Conservation (phyloP, 352 stramenopile genomes). For the Halophytophthora polymorphica region DNA sequence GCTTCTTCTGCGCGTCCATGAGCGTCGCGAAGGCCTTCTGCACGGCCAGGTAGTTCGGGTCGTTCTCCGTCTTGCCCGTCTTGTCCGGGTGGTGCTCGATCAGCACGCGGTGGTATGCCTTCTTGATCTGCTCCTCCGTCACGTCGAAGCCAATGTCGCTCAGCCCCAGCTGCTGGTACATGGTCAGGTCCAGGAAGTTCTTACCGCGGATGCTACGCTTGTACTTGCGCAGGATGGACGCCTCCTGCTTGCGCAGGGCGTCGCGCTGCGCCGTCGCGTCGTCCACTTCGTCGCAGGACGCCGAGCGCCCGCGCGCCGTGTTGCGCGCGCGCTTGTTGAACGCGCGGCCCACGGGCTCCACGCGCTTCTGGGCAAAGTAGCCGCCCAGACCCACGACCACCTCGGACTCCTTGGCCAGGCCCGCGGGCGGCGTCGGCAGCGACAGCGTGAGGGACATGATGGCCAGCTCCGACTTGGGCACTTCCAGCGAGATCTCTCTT, state of each 20-base stretch:
- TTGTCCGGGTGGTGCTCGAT: conserved; percentile 89
- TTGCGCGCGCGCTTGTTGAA: conserved; percentile 78
- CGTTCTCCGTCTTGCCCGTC: conserved; percentile 87
- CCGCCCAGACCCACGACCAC: conserved; percentile 57
- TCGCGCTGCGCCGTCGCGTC: conserved; percentile 59
- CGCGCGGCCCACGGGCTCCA: conserved; percentile 68
- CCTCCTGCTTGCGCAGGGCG: conserved; percentile 64
- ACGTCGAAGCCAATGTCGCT: conserved; percentile 75
- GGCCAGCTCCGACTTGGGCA: too few relatives aligned
- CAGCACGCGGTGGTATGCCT: conserved; percentile 85
- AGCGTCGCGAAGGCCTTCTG: conserved; percentile 82
- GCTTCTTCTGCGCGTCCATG: conserved; percentile 81
- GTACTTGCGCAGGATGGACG: conserved; percentile 72
- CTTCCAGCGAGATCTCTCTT: too few relatives aligned
- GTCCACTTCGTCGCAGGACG: conserved; percentile 73
- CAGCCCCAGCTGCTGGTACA: conserved; percentile 85
- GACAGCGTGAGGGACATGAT: conserved; percentile 58
- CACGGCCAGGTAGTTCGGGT: conserved; percentile 86
- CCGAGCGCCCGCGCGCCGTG: conserved; percentile 65
- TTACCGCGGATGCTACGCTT: conserved; percentile 77
- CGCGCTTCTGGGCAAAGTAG: conserved; percentile 74
- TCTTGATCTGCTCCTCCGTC: conserved; percentile 84
- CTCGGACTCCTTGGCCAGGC: conserved; percentile 49
- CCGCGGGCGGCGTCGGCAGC: conserved; percentile 51
- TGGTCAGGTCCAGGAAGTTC: conserved; percentile 80